A percentile compares a stretch with the other conserved stretches of the same genome.
These are phyloP conservation scores for Claviceps lovelessii DNA, from an alignment of 2,329 filamentous ascomycete species.

Conservation along the genomic window DNA sequence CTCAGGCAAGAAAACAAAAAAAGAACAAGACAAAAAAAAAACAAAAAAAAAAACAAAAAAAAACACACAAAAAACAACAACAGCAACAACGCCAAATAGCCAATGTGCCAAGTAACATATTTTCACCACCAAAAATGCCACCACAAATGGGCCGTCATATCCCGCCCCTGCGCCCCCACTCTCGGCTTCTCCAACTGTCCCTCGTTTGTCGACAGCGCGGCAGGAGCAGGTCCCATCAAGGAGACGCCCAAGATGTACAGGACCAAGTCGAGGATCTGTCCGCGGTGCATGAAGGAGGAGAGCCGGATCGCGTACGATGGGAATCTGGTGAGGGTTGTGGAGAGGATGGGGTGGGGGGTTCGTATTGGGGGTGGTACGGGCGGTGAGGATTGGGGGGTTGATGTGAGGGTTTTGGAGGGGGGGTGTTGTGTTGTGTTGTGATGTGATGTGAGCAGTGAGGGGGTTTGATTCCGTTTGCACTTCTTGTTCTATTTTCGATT, in stretches of 20 bases:
- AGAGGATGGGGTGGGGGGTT: constrained; percentile 27
- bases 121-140: constrained; percentile 34
- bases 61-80: background rate
- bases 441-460: too few species aligned
- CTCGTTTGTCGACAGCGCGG: constrained; percentile 21
- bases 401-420: constrained; percentile 15
- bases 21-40: background rate
- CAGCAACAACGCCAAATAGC: too few species aligned
- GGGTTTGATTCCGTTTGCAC: background rate
- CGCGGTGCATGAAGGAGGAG: constrained; percentile 22
- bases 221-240: constrained; percentile 20
- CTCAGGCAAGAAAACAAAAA: too few species aligned
- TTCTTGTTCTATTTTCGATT: background rate
- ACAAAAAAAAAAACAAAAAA: too few species aligned
- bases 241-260: constrained; percentile 20
- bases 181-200: constrained; percentile 37
- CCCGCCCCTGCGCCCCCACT: constrained; percentile 31
- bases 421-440: constrained; percentile 13
- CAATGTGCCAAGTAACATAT: constrained; percentile 35
- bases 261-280: constrained; percentile 26
- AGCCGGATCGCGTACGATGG: constrained; percentile 27
- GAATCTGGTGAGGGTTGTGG: constrained; percentile 33
- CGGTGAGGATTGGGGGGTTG: constrained; percentile 22
- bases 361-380: constrained; percentile 34
- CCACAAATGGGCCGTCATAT: constrained; percentile 38